Conservation (phyloP, 305 asterid genomes). For the Plantago lanceolata region DNA sequence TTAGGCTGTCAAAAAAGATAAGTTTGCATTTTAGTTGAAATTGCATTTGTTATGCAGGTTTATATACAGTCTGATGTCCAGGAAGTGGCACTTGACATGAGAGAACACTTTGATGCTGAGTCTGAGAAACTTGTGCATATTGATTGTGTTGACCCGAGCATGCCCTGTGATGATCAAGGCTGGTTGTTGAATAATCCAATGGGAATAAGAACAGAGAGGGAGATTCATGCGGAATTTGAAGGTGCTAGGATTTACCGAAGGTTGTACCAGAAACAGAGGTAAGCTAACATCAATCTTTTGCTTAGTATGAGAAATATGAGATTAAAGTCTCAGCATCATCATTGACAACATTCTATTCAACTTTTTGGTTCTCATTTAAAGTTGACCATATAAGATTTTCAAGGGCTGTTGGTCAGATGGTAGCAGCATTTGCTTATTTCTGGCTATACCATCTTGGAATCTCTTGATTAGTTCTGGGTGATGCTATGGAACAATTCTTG, state of each 20-base stretch:
- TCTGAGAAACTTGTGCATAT: constrained; percentile 55
- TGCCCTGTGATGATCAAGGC: constrained; percentile 56
- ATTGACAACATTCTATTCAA: too few species aligned
- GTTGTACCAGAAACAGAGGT: constrained; percentile 53
- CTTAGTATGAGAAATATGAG: neutral
- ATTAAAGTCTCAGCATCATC: neutral
- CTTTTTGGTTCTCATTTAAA: constrained; percentile 2
- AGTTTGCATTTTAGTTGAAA: neutral
- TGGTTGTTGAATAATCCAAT: constrained; percentile 80
- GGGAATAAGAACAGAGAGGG: constrained; percentile 90
- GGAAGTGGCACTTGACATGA: constrained; percentile 83
- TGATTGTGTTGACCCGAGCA: constrained; percentile 33
- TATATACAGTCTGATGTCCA: constrained; percentile 78
- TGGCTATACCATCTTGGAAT: constrained; percentile 8
- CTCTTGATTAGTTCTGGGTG: neutral
- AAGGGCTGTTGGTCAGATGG: neutral
- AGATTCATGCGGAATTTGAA: constrained; percentile 83
- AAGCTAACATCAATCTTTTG: constrained; percentile 5
- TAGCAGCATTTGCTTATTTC: constrained; percentile 1
- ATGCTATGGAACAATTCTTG: neutral
- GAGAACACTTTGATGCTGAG: constrained; percentile 58
- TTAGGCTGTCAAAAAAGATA: neutral
- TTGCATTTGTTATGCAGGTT: constrained; percentile 41
- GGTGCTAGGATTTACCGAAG: constrained; percentile 79
- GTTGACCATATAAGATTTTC: constrained; percentile 6